Evolutionary conservation across 164 flowering plant species (phyloP).

Genomic region (Platanus orientalis): DNA sequence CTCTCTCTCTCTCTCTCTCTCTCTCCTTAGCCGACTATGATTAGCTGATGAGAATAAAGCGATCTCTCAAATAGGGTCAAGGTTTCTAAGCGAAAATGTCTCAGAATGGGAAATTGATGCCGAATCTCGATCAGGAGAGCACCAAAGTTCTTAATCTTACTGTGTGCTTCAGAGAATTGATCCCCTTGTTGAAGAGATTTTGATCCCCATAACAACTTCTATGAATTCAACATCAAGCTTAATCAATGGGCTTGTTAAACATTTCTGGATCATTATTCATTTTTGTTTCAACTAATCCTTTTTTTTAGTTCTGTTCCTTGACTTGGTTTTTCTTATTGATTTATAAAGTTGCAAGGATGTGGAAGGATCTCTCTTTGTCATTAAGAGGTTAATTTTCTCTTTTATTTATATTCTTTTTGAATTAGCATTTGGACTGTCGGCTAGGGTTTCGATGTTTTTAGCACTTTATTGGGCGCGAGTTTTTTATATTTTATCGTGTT

Average conservation of each 20-base stretch:
- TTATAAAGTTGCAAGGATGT: slow-evolving; percentile 94
- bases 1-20: no score
- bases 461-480: not conserved
- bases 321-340: not conserved
- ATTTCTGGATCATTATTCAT: slow-evolving; percentile 15
- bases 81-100: no score
- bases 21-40: no score
- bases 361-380: slow-evolving; percentile 94
- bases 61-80: no score
- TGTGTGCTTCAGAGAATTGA: slow-evolving; percentile 88
- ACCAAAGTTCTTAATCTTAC: no score
- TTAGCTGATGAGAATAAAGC: no score
- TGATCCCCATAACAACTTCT: slow-evolving; percentile 87
- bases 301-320: no score
- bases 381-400: slow-evolving; percentile 51
- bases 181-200: slow-evolving; percentile 76
- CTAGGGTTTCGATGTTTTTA: not conserved
- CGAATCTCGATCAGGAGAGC: slow-evolving; percentile 79
- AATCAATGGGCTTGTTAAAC: no score
- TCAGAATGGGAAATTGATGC: slow-evolving; percentile 71
- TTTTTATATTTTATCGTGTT: no score
- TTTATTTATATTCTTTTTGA: not conserved
- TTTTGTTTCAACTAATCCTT: no score
- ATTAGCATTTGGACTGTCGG: not conserved
- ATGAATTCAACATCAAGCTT: slow-evolving; percentile 84